Conservation (phyloP, 164 flowering plant species). For the Sextonia rubra region DNA sequence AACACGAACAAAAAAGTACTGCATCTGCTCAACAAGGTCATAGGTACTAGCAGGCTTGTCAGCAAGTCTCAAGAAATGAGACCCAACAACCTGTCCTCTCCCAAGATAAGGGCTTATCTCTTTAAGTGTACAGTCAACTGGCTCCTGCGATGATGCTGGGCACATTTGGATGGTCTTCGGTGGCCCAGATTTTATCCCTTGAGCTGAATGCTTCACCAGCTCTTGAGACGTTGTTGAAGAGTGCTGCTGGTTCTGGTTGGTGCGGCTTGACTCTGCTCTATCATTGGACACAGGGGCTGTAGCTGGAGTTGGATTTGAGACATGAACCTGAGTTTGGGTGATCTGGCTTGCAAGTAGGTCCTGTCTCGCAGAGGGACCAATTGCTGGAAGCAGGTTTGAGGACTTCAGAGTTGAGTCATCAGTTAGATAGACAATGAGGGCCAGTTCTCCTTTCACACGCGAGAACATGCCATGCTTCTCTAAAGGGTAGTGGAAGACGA, state of each 20-base stretch:
- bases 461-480: constrained; percentile 76
- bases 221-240: constrained; percentile 25
- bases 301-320: constrained; percentile 10
- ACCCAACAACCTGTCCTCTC: constrained; percentile 81
- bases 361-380: constrained; percentile 17
- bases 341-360: constrained; percentile 13
- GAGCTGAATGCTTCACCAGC: constrained; percentile 30
- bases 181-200: constrained; percentile 54
- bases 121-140: constrained; percentile 74
- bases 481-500: constrained; percentile 71
- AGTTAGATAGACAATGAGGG: constrained; percentile 66
- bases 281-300: constrained; percentile 11
- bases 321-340: constrained; percentile 13
- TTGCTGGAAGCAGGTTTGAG: constrained; percentile 43
- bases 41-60: constrained; percentile 74
- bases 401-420: constrained; percentile 63
- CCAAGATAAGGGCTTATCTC: constrained; percentile 94
- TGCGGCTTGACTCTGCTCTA: constrained; percentile 46
- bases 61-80: constrained; percentile 45
- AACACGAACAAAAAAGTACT: constrained; percentile 79
- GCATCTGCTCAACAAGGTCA: constrained; percentile 92
- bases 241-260: constrained; percentile 48
- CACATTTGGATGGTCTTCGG: constrained; percentile 65
- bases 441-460: constrained; percentile 75
- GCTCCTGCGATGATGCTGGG: constrained; percentile 50